Conservation (phyloP, 2,329 filamentous ascomycete genomes). For the Anthostomella pinea region DNA sequence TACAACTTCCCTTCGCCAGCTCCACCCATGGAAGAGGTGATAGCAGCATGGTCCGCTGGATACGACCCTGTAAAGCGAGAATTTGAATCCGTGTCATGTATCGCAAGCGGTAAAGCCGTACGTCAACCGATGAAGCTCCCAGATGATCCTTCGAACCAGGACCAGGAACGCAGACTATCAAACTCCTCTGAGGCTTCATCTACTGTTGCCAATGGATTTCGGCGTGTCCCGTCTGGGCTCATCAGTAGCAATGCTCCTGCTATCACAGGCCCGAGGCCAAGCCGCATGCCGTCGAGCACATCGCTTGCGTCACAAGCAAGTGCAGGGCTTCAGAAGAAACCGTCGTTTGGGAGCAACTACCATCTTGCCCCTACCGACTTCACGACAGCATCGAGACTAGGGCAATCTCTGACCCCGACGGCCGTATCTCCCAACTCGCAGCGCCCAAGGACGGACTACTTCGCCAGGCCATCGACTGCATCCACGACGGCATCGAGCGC, state of each 20-base stretch:
- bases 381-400: constrained; percentile 42
- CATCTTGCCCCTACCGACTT: constrained; percentile 45
- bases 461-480: constrained; percentile 25
- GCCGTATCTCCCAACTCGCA: constrained; percentile 29
- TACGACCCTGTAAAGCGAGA: constrained; percentile 64
- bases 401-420: constrained; percentile 26
- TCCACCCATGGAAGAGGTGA: constrained; percentile 68
- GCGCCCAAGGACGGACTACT: constrained; percentile 31
- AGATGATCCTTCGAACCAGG: constrained; percentile 29
- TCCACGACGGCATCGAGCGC: constrained; percentile 26
- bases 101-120: constrained; percentile 66
- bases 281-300: constrained; percentile 36
- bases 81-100: constrained; percentile 61
- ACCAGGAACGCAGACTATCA: constrained; percentile 24
- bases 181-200: constrained; percentile 24
- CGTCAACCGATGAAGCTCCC: constrained; percentile 44
- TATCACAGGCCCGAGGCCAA: constrained; percentile 29
- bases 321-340: constrained; percentile 18
- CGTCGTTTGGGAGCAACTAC: constrained; percentile 22
- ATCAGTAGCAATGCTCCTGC: constrained; percentile 32
- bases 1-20: constrained; percentile 68
- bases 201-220: constrained; percentile 35
- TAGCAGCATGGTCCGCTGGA: constrained; percentile 61
- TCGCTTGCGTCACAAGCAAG: constrained; percentile 35
- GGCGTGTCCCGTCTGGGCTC: constrained; percentile 43